A percentile compares a stretch with the other conserved stretches of the same genome.
phyloP scores from a whole-genome alignment of 2,329 filamentous ascomycete genomes.

The Diaporthe citrichinensis region DNA sequence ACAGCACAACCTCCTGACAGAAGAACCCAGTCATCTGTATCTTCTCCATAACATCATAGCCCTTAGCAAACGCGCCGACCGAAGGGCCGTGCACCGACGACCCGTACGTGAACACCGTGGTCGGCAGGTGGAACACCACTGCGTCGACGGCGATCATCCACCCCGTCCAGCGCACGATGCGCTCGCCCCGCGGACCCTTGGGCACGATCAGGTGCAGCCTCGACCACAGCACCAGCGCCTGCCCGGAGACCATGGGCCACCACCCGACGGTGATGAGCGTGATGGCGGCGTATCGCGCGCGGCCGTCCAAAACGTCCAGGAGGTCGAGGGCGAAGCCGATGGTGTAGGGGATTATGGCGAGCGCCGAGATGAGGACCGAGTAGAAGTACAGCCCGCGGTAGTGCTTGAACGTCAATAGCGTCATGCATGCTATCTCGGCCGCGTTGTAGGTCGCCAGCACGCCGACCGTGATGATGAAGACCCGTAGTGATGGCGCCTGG shows the following conservation, averaged over 20 bases:
- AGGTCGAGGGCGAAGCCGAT: conserved; percentile 27
- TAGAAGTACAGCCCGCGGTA: conserved; percentile 37
- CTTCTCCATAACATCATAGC: conserved; percentile 37
- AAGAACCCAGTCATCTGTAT: conserved; percentile 35
- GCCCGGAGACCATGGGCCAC: conserved; percentile 35
- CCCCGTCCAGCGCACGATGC: conserved; percentile 16
- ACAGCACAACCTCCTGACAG: conserved; percentile 26
- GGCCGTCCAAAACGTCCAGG: background rate
- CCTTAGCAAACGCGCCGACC: background rate
- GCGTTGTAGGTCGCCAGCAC: conserved; percentile 30
- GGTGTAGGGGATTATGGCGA: conserved; percentile 35
- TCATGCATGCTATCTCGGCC: conserved; percentile 24
- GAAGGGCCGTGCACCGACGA: background rate
- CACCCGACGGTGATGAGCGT: conserved; percentile 31
- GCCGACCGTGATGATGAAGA: conserved; percentile 19
- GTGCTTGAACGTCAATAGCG: conserved; percentile 20
- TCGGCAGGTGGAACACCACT: conserved; percentile 18
- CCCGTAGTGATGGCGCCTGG: background rate
- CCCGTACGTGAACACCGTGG: conserved; percentile 35
- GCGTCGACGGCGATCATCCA: conserved; percentile 31
- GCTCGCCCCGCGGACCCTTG: background rate
- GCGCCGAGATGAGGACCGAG: conserved; percentile 2
- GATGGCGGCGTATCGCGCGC: conserved; percentile 20
- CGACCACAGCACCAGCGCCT: conserved; percentile 35
- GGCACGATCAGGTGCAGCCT: conserved; percentile 34